Base-by-base conservation (phyloP, 768 basidiomycete genomes). In the Mycena latifolia region DNA sequence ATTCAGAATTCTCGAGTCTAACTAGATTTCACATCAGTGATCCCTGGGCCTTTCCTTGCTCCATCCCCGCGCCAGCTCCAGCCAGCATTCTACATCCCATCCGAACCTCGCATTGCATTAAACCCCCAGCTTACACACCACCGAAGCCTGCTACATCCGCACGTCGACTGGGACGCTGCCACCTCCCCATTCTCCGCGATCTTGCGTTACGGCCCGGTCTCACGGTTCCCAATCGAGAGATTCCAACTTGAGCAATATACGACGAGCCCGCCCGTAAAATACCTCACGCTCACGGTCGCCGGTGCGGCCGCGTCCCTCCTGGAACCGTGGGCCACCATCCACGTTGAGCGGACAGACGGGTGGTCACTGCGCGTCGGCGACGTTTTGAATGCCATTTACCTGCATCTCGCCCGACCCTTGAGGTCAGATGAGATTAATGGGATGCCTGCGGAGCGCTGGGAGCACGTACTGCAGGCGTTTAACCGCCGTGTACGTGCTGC, bases 81-180 rank as follows among this genome's bases (percentile, higher is more conserved):
- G 11, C 11, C 31, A 11, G 11, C 11, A 11, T 33, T 33, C 6
- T 33, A 33, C 31, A 33, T 33, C 31, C 31, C 31, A 5, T 6
- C 31, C 31, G 31, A 33, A 11, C 31, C 31, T 33, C 31, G 5
- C 31, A 33, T 33, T 11, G 11, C 31, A 33, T 11, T 56, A 3
- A 57, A 47, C 29, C 56, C 56, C 1, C 43, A 22, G 15, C 56
- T 57, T 2, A 7, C 29, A 4, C 56, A 47, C 56, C 29, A 57
- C 20, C 56, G 56, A 8, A 57, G 56, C 25, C 9, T 4, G 24
- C 29, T 57, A 14, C 56, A 57, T 25, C 41, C 45, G 1, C 28
- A 57, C 39, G 17, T 64, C 47, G 48, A 52, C 25, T 64, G 63
- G 63, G 28, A 64, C 39, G 27, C 28, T n/a, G 29, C 63, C 5